Evolutionary conservation across 2,329 filamentous ascomycete species (phyloP).

Genomic region (Alternaria brassicicola): DNA sequence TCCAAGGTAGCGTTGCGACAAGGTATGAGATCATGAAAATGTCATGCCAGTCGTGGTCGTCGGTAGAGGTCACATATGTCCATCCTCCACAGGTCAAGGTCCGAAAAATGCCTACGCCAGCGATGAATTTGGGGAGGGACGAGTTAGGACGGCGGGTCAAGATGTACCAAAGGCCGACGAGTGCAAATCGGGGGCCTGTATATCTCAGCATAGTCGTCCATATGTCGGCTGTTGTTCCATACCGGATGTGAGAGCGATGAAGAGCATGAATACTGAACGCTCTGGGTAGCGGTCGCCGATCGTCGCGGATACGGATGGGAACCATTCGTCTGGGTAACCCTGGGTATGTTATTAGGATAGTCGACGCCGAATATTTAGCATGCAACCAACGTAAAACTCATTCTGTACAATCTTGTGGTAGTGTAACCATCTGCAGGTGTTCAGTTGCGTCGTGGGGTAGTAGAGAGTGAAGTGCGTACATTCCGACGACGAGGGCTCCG

Average conservation of each 20-base stretch:
- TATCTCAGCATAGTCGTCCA: slow-evolving; percentile 15
- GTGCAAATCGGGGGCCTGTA: slow-evolving; percentile 84
- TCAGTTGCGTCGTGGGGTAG: slow-evolving; percentile 27
- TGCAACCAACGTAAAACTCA: slow-evolving; percentile 72
- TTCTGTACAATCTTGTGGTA: slow-evolving; percentile 98
- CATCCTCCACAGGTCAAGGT: slow-evolving; percentile 95
- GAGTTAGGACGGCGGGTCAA: slow-evolving; percentile 78
- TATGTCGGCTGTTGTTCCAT: slow-evolving; percentile 23
- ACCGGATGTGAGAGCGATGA: slow-evolving; percentile 95
- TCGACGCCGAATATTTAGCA: background rate
- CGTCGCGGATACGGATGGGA: slow-evolving; percentile 92
- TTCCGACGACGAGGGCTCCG: slow-evolving; percentile 81
- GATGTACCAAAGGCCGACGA: slow-evolving; percentile 91
- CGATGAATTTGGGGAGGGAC: slow-evolving; percentile 80
- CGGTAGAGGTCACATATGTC: slow-evolving; percentile 98
- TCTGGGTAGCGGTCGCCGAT: slow-evolving; percentile 98
- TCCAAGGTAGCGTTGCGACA: slow-evolving; percentile 94
- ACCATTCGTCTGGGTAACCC: slow-evolving; percentile 82
- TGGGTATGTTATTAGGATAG: slow-evolving; percentile 28
- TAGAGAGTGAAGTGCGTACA: slow-evolving; percentile 37
- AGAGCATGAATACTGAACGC: slow-evolving; percentile 94
- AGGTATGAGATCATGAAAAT: slow-evolving; percentile 99
- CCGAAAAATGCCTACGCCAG: slow-evolving; percentile 79
- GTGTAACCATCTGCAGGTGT: slow-evolving; percentile 68
- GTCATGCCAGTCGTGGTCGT: slow-evolving; percentile 98